These are phyloP conservation scores for Pythium biforme DNA, from an alignment of 352 stramenopile species.

Conservation along the genomic window DNA sequence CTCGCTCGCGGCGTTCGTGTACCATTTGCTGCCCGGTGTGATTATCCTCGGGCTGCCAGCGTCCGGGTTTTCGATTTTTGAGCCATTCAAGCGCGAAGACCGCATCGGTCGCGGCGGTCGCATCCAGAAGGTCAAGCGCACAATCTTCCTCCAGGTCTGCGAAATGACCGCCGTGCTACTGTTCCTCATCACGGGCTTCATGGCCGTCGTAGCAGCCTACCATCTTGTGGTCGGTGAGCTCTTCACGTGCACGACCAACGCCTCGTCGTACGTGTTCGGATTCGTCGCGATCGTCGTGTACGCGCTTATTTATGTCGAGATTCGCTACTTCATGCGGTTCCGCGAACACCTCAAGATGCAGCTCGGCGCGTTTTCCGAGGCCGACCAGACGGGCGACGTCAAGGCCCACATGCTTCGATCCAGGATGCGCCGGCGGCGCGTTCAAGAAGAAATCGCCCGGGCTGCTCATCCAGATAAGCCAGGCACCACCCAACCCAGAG, in stretches of 20 bases:
- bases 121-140: constrained; percentile 79
- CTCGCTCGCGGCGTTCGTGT: constrained; percentile 62
- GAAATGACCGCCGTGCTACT: constrained; percentile 62
- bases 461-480: constrained; percentile 28
- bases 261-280: constrained; percentile 49
- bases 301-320: constrained; percentile 60
- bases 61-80: constrained; percentile 60
- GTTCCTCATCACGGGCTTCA: constrained; percentile 48
- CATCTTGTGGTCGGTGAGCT: constrained; percentile 53
- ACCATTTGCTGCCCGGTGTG: constrained; percentile 62
- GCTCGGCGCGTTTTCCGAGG: constrained; percentile 77
- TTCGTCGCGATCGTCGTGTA: constrained; percentile 47
- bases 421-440: constrained; percentile 41
- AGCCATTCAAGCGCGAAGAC: constrained; percentile 69
- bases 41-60: constrained; percentile 65
- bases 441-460: constrained; percentile 29
- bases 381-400: constrained; percentile 77
- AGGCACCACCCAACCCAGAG: not conserved
- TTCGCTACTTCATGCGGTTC: constrained; percentile 72
- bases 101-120: constrained; percentile 54
- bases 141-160: constrained; percentile 71
- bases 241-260: constrained; percentile 53
- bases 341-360: constrained; percentile 87
- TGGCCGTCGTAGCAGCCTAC: constrained; percentile 53
- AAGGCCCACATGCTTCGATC: constrained; percentile 64